Percentiles rank a stretch among this genome's conserved stretches.
Evolutionary conservation across 2,329 filamentous ascomycete genomes (phyloP).

Genomic region (Periconia macrospinosa): DNA sequence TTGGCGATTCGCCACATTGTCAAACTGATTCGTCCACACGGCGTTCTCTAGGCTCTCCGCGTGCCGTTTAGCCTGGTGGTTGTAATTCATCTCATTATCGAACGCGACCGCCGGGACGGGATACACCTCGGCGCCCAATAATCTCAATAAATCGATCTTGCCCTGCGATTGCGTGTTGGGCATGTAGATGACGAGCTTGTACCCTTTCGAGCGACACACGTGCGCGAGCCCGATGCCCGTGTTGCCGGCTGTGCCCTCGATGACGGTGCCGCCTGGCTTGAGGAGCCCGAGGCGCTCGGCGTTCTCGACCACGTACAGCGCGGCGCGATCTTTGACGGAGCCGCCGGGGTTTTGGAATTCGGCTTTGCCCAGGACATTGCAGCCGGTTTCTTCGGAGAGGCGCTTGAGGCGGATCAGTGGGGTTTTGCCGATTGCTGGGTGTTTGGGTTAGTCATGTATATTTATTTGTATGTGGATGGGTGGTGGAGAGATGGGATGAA

Average conservation of each 20-base stretch:
- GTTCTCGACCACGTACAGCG: constrained; percentile 89
- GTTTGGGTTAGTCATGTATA: constrained; percentile 2
- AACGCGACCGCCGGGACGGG: constrained; percentile 95
- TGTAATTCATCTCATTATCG: constrained; percentile 95
- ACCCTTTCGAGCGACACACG: constrained; percentile 88
- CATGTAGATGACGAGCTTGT: constrained; percentile 99
- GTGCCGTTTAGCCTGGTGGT: constrained; percentile 89
- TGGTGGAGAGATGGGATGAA: too few relatives aligned
- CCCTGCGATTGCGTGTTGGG: constrained; percentile 97
- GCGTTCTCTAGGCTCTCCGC: constrained; percentile 85
- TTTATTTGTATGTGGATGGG: too few relatives aligned
- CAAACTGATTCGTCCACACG: constrained; percentile 99
- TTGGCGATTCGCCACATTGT: constrained; percentile 90
- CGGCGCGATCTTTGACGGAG: constrained; percentile 93
- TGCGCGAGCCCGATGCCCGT: constrained; percentile 97
- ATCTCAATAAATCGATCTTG: constrained; percentile 89
- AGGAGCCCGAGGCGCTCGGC: constrained; percentile 87
- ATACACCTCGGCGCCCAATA: constrained; percentile 93
- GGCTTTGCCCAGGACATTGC: constrained; percentile 92
- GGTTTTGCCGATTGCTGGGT: constrained; percentile 90
- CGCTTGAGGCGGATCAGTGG: constrained; percentile 87
- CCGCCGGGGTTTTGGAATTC: constrained; percentile 99
- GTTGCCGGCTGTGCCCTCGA: constrained; percentile 97
- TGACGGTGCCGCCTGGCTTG: constrained; percentile 84
- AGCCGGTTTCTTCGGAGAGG: constrained; percentile 87